These are phyloP conservation scores for Metrosideros polymorpha DNA, from an alignment of 441 rosid genomes.

Conservation along the genomic window DNA sequence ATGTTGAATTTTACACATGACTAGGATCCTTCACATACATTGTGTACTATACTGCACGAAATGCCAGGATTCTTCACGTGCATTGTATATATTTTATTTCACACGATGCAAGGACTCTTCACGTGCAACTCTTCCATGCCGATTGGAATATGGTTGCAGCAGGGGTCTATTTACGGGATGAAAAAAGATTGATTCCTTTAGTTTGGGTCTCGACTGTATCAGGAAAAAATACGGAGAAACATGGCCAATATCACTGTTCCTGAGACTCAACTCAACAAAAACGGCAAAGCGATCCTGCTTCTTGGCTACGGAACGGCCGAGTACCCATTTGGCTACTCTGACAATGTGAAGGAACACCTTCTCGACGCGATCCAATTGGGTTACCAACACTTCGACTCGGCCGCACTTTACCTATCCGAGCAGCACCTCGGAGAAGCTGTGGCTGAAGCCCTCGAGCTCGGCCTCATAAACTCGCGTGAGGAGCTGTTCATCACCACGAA, in stretches of 20 bases:
- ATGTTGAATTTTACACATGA: no score
- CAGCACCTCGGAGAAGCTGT: conserved; percentile 30
- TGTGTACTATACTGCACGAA: no score
- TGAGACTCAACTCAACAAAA: background rate
- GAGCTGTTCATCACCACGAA: conserved; percentile 47
- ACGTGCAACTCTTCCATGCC: background rate
- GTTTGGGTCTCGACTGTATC: background rate
- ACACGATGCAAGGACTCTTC: background rate
- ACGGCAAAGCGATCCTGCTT: conserved; percentile 19
- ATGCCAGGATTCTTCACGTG: no score
- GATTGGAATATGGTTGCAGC: background rate
- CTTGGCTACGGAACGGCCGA: conserved; percentile 30
- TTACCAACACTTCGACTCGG: conserved; percentile 44
- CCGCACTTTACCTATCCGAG: conserved; percentile 25
- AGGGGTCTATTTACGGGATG: background rate
- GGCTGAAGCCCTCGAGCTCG: conserved; percentile 21
- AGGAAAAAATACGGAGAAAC: background rate
- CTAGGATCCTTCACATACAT: no score
- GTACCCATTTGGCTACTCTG: conserved; percentile 16
- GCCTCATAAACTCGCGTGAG: conserved; percentile 26
- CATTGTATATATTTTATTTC: background rate
- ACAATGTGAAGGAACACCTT: conserved; percentile 8
- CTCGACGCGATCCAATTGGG: conserved; percentile 23
- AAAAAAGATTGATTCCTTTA: background rate
- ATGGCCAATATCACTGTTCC: background rate